Conservation (phyloP, 208 protist species). For the Leishmania lainsoni region DNA sequence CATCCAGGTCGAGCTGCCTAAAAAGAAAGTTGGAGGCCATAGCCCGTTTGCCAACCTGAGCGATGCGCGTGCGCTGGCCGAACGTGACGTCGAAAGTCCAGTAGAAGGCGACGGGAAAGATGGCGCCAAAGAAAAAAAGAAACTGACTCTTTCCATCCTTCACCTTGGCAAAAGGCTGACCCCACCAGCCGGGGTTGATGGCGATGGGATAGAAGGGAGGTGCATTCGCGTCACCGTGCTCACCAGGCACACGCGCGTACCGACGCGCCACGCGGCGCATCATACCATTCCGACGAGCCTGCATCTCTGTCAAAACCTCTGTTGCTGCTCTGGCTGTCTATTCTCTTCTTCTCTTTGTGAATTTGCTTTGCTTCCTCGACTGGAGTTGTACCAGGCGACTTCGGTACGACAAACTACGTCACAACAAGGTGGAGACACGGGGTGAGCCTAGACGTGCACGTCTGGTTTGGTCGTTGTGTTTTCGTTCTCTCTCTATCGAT, state of each 20-base stretch:
- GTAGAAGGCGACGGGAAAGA: conserved; percentile 81
- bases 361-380: background rate
- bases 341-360: background rate
- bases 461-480: too few species aligned
- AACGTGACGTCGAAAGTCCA: conserved; percentile 80
- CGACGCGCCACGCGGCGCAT: conserved; percentile 78
- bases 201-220: conserved; percentile 89
- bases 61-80: conserved; percentile 72
- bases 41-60: conserved; percentile 74
- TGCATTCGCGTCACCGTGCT: conserved; percentile 77
- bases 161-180: conserved; percentile 87
- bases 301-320: conserved; percentile 37
- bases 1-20: conserved; percentile 84
- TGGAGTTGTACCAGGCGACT: background rate
- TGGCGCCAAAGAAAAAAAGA: conserved; percentile 62
- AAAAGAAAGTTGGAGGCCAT: conserved; percentile 84
- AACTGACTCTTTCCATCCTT: conserved; percentile 78
- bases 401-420: background rate
- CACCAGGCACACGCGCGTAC: conserved; percentile 85
- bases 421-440: background rate
- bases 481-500: background rate
- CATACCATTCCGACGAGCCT: conserved; percentile 86
- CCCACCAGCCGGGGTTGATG: conserved; percentile 91
- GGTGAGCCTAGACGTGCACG: background rate
- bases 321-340: background rate